Conservation (phyloP, 345 rosid genomes). For the Gossypium longicalyx region DNA sequence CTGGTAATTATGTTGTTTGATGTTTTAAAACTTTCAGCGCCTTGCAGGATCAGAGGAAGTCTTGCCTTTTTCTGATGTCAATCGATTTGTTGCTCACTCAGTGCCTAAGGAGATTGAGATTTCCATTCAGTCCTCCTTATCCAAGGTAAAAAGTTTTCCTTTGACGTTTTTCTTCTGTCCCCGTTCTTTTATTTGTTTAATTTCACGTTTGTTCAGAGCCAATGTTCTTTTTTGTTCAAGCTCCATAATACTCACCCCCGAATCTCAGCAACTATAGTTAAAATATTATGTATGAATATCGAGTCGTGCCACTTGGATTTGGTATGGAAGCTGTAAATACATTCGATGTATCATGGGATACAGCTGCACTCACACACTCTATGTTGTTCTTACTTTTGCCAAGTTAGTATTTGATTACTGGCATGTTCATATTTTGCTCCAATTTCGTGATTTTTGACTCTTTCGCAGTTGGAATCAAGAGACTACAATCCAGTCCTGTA, state of each 20-base stretch:
- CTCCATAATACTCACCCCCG: background rate
- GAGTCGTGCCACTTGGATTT: background rate
- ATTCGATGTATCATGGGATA: too few species aligned
- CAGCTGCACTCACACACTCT: background rate
- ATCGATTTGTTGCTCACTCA: slow-evolving; percentile 37
- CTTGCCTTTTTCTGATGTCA: slow-evolving; percentile 46
- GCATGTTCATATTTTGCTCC: background rate
- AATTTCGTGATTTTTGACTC: slow-evolving; percentile 9
- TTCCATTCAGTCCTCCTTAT: slow-evolving; percentile 49
- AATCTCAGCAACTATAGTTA: background rate
- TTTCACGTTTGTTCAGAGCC: background rate
- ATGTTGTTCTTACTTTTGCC: background rate
- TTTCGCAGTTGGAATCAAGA: slow-evolving; percentile 54
- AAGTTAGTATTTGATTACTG: background rate
- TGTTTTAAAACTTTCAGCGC: slow-evolving; percentile 51
- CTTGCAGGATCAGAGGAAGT: slow-evolving; percentile 78
- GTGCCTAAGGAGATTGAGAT: slow-evolving; percentile 52
- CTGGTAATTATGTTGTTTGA: slow-evolving; percentile 11
- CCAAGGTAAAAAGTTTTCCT: slow-evolving; percentile 38
- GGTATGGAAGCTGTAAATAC: background rate
- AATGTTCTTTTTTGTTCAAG: background rate
- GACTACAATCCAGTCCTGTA: slow-evolving; percentile 73
- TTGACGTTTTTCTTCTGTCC: background rate
- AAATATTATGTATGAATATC: background rate
- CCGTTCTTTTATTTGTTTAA: background rate